Conservation (phyloP, 2,329 filamentous ascomycete genomes). For the Teratosphaeria nubilosa region DNA sequence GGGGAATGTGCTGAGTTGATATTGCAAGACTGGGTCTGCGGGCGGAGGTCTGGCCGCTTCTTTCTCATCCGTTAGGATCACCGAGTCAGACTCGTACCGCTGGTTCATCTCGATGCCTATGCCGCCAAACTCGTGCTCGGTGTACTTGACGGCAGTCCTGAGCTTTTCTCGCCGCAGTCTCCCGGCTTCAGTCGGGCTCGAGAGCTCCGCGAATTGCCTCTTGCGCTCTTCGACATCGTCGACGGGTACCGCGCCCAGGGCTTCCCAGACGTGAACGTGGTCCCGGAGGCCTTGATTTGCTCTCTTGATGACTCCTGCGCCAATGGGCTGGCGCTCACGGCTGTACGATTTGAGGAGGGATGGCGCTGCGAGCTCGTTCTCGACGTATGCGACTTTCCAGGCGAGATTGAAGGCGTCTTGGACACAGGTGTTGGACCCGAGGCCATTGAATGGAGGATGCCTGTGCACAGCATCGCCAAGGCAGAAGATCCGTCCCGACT, state of each 20-base stretch:
- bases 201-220: slow-evolving; percentile 19
- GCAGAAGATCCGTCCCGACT: slow-evolving; percentile 39
- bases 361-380: slow-evolving; percentile 17
- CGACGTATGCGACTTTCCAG: slow-evolving; percentile 28
- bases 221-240: slow-evolving; percentile 19
- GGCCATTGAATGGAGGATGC: slow-evolving; percentile 48
- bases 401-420: slow-evolving; percentile 31
- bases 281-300: slow-evolving; percentile 49
- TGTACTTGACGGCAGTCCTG: slow-evolving; percentile 20
- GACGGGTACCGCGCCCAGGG: slow-evolving; percentile 16
- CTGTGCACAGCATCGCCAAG: slow-evolving; percentile 50
- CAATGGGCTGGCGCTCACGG: slow-evolving; percentile 28
- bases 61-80: slow-evolving; percentile 20
- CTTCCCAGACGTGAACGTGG: slow-evolving; percentile 30
- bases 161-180: slow-evolving; percentile 29
- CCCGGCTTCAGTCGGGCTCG: slow-evolving; percentile 17
- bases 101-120: slow-evolving; percentile 53
- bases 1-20: slow-evolving; percentile 41
- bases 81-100: slow-evolving; percentile 37
- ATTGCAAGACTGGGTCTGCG: slow-evolving; percentile 15
- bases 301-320: slow-evolving; percentile 43
- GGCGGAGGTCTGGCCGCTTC: slow-evolving; percentile 13
- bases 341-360: slow-evolving; percentile 23
- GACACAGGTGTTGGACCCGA: slow-evolving; percentile 47
- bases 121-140: slow-evolving; percentile 37